Evolutionary conservation across 345 rosid species (phyloP), one percentile per base, ranked within the genome.

Genomic region (Combretum micranthum): DNA sequence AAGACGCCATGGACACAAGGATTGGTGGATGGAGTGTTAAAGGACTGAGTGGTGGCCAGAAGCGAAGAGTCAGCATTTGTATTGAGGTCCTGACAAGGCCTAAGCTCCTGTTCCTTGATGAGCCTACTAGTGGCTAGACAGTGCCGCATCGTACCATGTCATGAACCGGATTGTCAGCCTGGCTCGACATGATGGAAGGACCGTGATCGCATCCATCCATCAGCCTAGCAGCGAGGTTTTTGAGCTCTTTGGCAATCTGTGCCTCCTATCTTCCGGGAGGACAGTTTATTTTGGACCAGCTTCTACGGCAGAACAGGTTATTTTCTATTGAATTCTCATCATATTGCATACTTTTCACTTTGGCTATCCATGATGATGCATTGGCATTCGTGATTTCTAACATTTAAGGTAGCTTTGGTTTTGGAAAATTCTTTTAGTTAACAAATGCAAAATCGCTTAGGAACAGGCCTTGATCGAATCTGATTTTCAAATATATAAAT

Each of bases 11-110:
- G 32, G 50, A 80, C 37, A 77, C 78, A 1, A 72, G 85, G 69
- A 83, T 83, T 0, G 88, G 85, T 39, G 85, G 85, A 15, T 72
- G 82, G 69, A 60, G 62, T 21, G 2, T 6, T 2, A 79, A 70
- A 57, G 88, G 85, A 20, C 67, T 83, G 1, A 83, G 85, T 14
- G 81, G 85, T 1, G 88, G 81, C 22, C 83, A 77, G 43, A 83
- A 77, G 63, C 57, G 83, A 64, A 66, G 83, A 47, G 85, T 80
- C 19, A 73, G 80, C 64, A 83, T 80, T 53, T 83, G 85, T 62
- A 80, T 75, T 6, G 85, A 83, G 63, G 75, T 83, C 64, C 57
- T 83, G 21, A 80, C 64, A 0, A 44, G 80, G 0, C 88, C 83
- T 0, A 69, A 69, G 68, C 77, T 80, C 0, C 62, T 83, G 23